Evolutionary conservation across 805 yeast species (phyloP), one percentile per base, ranked within the genome.

Genomic region (Metschnikowia amazonensis): DNA sequence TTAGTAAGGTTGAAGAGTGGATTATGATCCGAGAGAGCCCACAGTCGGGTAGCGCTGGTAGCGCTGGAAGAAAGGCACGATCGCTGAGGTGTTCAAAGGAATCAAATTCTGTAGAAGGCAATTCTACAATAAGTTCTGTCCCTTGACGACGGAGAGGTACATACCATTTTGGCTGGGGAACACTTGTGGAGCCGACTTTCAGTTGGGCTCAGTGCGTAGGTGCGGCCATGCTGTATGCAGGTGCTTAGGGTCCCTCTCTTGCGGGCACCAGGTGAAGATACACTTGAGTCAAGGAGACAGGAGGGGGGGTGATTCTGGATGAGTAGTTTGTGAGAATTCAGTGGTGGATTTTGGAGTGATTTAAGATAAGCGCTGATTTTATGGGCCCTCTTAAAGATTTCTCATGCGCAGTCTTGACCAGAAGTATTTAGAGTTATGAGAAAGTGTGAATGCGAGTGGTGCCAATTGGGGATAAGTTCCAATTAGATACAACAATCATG

Each of bases 1-100:
- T 53, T 49, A 55, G 60, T 53, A 42, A 13, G 29, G 29, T 6
- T 28, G 16, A 28, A 28, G 14, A 5, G 14, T 5, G n/a, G n/a
- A n/a, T n/a, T n/a, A n/a, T n/a, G n/a, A n/a, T n/a, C n/a, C n/a
- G n/a, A n/a, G n/a, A n/a, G n/a, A n/a, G n/a, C n/a, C n/a, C n/a
- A n/a, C n/a, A n/a, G n/a, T n/a, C n/a, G n/a, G n/a, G n/a, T n/a
- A n/a, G n/a, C n/a, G n/a, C n/a, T n/a, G n/a, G n/a, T n/a, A n/a
- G n/a, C n/a, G n/a, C n/a, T n/a, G n/a, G n/a, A n/a, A n/a, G n/a
- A n/a, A n/a, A n/a, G n/a, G n/a, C n/a, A n/a, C n/a, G n/a, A n/a
- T n/a, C n/a, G n/a, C n/a, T n/a, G n/a, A n/a, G n/a, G n/a, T n/a
- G n/a, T n/a, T n/a, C n/a, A n/a, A n/a, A n/a, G n/a, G n/a, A n/a